Evolutionary conservation across 768 basidiomycete genomes (phyloP).

Genomic region (Pisolithus sp.): DNA sequence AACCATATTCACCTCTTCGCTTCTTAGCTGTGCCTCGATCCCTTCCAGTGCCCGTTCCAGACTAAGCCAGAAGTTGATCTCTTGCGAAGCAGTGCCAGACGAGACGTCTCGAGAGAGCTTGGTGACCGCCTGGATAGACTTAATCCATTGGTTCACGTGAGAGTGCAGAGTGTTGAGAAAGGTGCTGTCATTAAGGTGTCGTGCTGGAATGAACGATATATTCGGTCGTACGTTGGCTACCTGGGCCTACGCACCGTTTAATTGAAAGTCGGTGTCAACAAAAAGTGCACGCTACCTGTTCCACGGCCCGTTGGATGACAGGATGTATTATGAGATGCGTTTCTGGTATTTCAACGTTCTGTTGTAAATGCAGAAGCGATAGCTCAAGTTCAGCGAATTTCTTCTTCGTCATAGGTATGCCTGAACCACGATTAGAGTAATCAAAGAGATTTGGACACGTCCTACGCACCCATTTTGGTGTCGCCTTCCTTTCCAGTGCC

Average conservation of each 20-base stretch:
- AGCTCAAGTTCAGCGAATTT: slow-evolving; percentile 98
- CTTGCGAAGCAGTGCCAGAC: slow-evolving; percentile 94
- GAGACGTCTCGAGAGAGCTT: slow-evolving; percentile 91
- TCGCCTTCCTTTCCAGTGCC: slow-evolving; percentile 71
- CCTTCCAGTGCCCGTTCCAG: slow-evolving; percentile 90
- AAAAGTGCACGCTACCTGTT: slow-evolving; percentile 39
- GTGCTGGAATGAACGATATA: slow-evolving; percentile 65
- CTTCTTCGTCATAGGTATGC: slow-evolving; percentile 97
- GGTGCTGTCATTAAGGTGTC: slow-evolving; percentile 75
- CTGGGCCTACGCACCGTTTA: slow-evolving; percentile 33
- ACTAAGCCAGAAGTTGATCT: slow-evolving; percentile 98
- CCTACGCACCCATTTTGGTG: slow-evolving; percentile 65
- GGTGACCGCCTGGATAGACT: slow-evolving; percentile 93
- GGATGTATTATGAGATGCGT: slow-evolving; percentile 91
- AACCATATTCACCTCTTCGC: slow-evolving; percentile 88
- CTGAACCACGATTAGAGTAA: slow-evolving; percentile 26
- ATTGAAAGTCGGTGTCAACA: slow-evolving; percentile 28
- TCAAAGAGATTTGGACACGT: slow-evolving; percentile 3
- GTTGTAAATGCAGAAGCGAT: slow-evolving; percentile 89
- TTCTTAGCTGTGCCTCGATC: slow-evolving; percentile 86
- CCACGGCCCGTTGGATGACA: slow-evolving; percentile 79
- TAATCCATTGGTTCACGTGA: slow-evolving; percentile 97
- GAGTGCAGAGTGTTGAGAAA: slow-evolving; percentile 92
- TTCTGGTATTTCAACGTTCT: slow-evolving; percentile 98
- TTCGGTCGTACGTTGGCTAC: slow-evolving; percentile 56